Evolutionary conservation across 2,329 filamentous ascomycete genomes (phyloP).

Genomic region (Huntiella bhutanensis): DNA sequence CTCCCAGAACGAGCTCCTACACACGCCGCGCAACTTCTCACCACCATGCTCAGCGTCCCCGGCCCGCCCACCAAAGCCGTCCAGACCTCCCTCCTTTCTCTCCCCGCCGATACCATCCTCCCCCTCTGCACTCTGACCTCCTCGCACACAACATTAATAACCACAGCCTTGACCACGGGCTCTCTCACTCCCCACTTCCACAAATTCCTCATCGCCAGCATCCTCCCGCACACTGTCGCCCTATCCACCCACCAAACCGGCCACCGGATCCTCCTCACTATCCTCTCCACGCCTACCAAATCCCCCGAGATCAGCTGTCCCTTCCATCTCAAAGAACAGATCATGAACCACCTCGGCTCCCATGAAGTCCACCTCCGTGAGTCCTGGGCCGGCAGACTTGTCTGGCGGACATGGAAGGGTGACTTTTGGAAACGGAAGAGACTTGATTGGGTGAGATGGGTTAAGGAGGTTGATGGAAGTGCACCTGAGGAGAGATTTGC

Average conservation of each 20-base stretch:
- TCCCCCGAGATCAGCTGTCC: conserved; percentile 28
- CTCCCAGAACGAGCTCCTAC: conserved; percentile 15
- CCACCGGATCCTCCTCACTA: conserved; percentile 30
- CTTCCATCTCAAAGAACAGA: conserved; percentile 37
- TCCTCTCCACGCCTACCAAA: conserved; percentile 31
- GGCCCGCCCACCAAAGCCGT: conserved; percentile 51
- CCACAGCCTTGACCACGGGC: conserved; percentile 29
- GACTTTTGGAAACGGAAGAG: conserved; percentile 35
- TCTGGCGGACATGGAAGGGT: conserved; percentile 39
- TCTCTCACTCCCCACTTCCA: conserved; percentile 34
- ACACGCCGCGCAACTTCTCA: conserved; percentile 67
- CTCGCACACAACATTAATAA: conserved; percentile 30
- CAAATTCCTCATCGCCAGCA: conserved; percentile 31
- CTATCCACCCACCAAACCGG: conserved; percentile 32
- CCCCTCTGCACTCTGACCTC: conserved; percentile 41
- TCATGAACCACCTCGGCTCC: conserved; percentile 30
- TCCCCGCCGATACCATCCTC: conserved; percentile 36
- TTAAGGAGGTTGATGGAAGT: conserved; percentile 23
- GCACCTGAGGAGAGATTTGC: conserved; percentile 8
- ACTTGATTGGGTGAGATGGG: conserved; percentile 37
- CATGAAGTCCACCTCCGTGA: conserved; percentile 31
- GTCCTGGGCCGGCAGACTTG: conserved; percentile 34
- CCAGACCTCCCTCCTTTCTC: conserved; percentile 48
- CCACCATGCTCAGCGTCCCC: conserved; percentile 57
- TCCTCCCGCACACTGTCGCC: conserved; percentile 26